A percentile compares a stretch with the other conserved stretches of the same genome.
phyloP scores from a whole-genome alignment of 257 asterid genomes.

The Paulownia fortunei region DNA sequence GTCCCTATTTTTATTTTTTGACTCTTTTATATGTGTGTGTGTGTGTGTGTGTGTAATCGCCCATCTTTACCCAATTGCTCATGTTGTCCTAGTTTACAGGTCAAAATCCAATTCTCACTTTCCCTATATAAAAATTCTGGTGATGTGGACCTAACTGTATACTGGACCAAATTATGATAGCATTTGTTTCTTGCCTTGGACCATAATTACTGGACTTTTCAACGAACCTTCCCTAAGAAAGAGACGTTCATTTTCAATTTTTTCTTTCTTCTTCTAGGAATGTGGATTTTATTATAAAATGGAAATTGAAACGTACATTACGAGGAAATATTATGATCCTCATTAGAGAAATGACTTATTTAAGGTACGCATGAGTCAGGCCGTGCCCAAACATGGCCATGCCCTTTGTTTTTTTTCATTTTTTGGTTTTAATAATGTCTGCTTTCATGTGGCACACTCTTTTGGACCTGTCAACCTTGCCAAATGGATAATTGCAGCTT shows the following conservation, averaged over 20 bases:
- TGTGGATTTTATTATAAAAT: neutral
- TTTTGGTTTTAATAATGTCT: neutral
- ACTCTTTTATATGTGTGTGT: too few species aligned
- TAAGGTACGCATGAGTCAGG: neutral
- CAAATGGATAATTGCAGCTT: neutral
- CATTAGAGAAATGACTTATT: too few species aligned
- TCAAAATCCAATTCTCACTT: too few species aligned
- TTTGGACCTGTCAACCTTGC: constrained; percentile 3
- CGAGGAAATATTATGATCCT: neutral
- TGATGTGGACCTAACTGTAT: too few species aligned
- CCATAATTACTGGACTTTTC: neutral
- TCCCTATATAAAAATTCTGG: too few species aligned
- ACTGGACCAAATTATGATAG: too few species aligned
- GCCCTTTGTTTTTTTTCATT: neutral
- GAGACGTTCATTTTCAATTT: neutral
- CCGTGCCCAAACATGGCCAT: constrained; percentile 16
- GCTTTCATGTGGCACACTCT: neutral
- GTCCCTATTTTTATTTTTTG: too few species aligned
- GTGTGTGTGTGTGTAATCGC: too few species aligned
- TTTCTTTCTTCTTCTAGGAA: neutral
- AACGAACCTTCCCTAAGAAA: neutral
- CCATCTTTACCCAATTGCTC: too few species aligned
- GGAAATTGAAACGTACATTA: neutral
- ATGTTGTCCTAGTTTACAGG: too few species aligned
- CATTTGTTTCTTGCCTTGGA: neutral